Evolutionary conservation across 768 basidiomycete genomes (phyloP), one percentile per base, ranked within the genome.

Genomic region (Galerina marginata): DNA sequence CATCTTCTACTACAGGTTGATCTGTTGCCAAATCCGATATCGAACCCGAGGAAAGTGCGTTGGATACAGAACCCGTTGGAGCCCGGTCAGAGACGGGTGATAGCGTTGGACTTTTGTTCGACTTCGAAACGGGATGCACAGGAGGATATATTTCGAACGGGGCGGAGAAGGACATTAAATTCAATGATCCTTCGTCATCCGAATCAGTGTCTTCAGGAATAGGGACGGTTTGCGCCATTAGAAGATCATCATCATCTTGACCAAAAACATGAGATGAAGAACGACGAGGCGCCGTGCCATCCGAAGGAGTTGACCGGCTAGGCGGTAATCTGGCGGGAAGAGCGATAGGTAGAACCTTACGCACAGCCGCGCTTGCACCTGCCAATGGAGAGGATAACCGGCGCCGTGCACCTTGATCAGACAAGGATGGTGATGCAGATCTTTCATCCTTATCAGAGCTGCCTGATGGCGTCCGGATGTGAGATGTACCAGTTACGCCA

Each of bases 131-230:
- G 10, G 72, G 69, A 37, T 67, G 66, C 10, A 59, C 57, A 12
- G 73, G 69, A 45, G 63, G 81, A 71, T 74, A 81, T 74, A 71
- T 79, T 77, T 86, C 85, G 64, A 83, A 89, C 16, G 88, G 86
- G 23, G 86, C 77, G 1, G 91, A 90, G 66, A 93, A 92, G 4
- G 91, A 90, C 73, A 91, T 80, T 15, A 86, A 75, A 64, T 92
- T 87, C 25, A 81, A 72, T 12, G 87, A 83, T 23, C 82, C 78
- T 50, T 84, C 85, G 67, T 78, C 80, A 39, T 91, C 91, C 0
- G 87, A 90, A 66, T 92, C 91, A 63, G 82, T 86, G 65, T 88
- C 84, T 58, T 84, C 88, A 2, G 92, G 91, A 16, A 92, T 80
- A n/a, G 91, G 92, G 40, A 92, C 87, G 25, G 79, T 78, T 58